Base-by-base conservation (phyloP, 108 stramenopile genomes). In the Hondaea fermentalgiana region DNA sequence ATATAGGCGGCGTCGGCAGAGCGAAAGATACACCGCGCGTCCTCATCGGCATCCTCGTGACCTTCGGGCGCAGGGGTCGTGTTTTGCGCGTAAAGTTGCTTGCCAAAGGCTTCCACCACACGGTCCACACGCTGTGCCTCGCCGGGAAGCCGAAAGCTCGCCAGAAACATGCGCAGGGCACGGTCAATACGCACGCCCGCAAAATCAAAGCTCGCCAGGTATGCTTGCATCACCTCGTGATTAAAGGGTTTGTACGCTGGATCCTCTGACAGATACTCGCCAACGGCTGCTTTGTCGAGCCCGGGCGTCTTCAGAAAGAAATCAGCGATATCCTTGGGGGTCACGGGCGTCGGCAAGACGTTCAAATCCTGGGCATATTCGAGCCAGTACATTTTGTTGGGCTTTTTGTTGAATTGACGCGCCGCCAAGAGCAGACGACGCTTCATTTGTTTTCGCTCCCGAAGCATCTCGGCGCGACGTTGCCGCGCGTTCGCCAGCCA, bases 61-160 rank as follows among this genome's bases (percentile, higher is more conserved):
- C 76, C 76, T 6, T 35, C 76, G 45, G 16, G 43, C 25, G 23
- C 49, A 4, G 58, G 35, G 16, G 19, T 23, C 44, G n/a, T 12
- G 51, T 83, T 55, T 76, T 93, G 92, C 42, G 91, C 89, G 90
- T 94, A 97, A 35, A 95, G 91, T 90, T 95, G 92, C 53, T 92
- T 90, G 5, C 97, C 95, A 88, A 99, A 98, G 8, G 96, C 95
- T 87, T 98, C 98, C 98, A 99, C 98, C 60, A 99, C 90, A 60
- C 97, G 92, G 91, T 98, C 97, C 72, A 99, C 98, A 89, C 96
- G 96, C 91, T 99, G 98, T 8, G 97, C 97, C 93, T 99, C 98
- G 21, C 98, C 98, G 21, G 98, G 98, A 87, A 99, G 88, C 58
- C 97, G 94, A 76, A 99, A 99, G 71, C 92, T 91, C 47, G 91